phyloP scores from a whole-genome alignment of 2,329 filamentous ascomycete genomes.

The Cladophialophora chaetospira region DNA sequence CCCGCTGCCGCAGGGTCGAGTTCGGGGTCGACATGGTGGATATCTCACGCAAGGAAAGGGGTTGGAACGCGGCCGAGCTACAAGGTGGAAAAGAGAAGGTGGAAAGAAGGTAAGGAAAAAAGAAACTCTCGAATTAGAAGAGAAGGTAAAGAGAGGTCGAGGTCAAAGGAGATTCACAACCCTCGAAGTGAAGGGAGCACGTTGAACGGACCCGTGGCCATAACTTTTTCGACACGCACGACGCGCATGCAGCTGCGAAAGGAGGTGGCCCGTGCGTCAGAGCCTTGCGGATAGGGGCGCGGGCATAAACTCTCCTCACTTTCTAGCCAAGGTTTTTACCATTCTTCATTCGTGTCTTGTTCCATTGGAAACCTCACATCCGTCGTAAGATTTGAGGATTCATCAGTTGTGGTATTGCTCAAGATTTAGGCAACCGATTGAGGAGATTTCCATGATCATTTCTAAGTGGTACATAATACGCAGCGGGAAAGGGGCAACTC shows the following conservation, averaged over 20 bases:
- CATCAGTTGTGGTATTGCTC: too few relatives aligned
- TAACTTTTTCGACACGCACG: neutral
- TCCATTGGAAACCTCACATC: too few relatives aligned
- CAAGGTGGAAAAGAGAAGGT: neutral
- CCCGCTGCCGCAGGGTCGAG: constrained; percentile 31
- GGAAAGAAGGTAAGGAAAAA: neutral
- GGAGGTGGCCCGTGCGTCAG: constrained; percentile 1
- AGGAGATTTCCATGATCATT: too few relatives aligned
- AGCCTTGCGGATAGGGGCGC: neutral
- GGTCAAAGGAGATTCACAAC: neutral
- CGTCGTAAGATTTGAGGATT: too few relatives aligned
- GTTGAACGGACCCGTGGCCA: constrained; percentile 1
- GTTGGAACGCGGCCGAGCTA: neutral
- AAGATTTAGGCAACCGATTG: too few relatives aligned
- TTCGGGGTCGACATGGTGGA: constrained; percentile 30
- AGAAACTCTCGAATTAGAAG: neutral
- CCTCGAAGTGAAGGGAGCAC: neutral
- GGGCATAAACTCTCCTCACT: too few relatives aligned
- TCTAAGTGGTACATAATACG: too few relatives aligned
- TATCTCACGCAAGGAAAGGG: constrained; percentile 1
- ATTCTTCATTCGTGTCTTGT: too few relatives aligned
- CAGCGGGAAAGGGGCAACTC: too few relatives aligned
- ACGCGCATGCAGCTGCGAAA: neutral
- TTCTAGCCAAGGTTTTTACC: too few relatives aligned
- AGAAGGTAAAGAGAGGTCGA: neutral